Evolutionary conservation across 108 stramenopile genomes (phyloP), one percentile per base, ranked within the genome.

Genomic region (Cyclostephanos tholiformis): DNA sequence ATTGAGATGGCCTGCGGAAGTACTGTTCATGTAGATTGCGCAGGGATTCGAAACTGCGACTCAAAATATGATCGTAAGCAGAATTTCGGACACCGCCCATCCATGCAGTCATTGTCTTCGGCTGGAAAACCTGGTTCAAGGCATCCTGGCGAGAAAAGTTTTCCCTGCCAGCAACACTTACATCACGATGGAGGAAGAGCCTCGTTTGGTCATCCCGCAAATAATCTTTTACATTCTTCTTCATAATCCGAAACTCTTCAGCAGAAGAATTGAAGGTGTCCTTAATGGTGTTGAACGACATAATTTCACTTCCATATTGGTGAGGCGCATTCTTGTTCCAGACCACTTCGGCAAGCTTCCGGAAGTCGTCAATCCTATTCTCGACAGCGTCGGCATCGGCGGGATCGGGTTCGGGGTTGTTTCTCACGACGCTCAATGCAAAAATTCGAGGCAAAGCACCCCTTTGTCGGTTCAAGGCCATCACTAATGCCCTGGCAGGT

Each of bases 171-270:
- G 66, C 62, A 20, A 51, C 29, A 5, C 26, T 39, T 16, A 44
- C 56, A 55, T 80, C 79, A 14, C 72, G 67, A 22, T 67, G 72
- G 14, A 80, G 55, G 48, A 73, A 80, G 16, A 38, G 62, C 14
- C 38, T 48, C 14, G 67, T 69, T 53, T 72, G 66, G 10, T 63
- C 53, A 0, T 64, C 38, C 13, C 44, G 53, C 14, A 81, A 58
- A 23, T 81, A 81, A 41, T 81, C 80, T 32, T 44, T 63, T 53
- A 70, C 80, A 69, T 81, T 81, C 43, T 43, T 71, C 39, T 81
- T 81, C 68, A 76, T 66, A 16, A 39, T 71, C 26, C 60, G 63
- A 46, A 76, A 81, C 63, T 76, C 75, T 76, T 76, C 75, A 32
- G 43, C 29, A 22, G 67, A 76, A 23, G 62, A 29, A 16, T 48